Evolutionary conservation across 1,139 yeast species (phyloP).

Genomic region (Candida tunisiensis): DNA sequence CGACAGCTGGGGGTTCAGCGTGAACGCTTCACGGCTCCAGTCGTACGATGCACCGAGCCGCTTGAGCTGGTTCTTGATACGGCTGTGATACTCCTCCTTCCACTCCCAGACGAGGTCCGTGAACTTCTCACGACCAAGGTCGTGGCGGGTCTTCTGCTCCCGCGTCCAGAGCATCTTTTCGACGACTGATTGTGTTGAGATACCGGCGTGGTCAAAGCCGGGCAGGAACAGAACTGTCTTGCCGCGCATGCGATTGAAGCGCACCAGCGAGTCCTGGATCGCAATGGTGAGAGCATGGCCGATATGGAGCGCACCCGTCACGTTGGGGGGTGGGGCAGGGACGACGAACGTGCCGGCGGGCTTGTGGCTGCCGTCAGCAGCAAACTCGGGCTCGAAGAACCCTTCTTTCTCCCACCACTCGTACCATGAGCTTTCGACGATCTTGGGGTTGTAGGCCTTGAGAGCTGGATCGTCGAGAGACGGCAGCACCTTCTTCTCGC

Average conservation of each 20-base stretch:
- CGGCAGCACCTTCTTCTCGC: slow-evolving; percentile 77
- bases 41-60: slow-evolving; percentile 93
- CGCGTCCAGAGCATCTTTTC: slow-evolving; percentile 90
- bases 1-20: slow-evolving; percentile 64
- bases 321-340: slow-evolving; percentile 98
- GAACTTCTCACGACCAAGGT: slow-evolving; percentile 83
- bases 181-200: slow-evolving; percentile 96
- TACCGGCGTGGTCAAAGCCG: slow-evolving; percentile 99
- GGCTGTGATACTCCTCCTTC: slow-evolving; percentile 86
- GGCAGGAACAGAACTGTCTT: slow-evolving; percentile 86
- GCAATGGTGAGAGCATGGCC: slow-evolving; percentile 97
- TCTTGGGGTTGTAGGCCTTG: slow-evolving; percentile 83
- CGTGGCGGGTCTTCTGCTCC: slow-evolving; percentile 85
- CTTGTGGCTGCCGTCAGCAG: slow-evolving; percentile 54
- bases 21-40: slow-evolving; percentile 90
- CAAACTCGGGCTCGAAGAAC: slow-evolving; percentile 73
- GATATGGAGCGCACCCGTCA: slow-evolving; percentile 96
- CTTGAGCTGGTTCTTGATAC: slow-evolving; percentile 72
- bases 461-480: slow-evolving; percentile 84
- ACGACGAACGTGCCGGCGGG: slow-evolving; percentile 77
- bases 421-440: slow-evolving; percentile 96
- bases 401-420: slow-evolving; percentile 93
- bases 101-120: slow-evolving; percentile 91
- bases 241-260: slow-evolving; percentile 96
- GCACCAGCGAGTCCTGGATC: slow-evolving; percentile 81